Base-by-base conservation (phyloP, 345 rosid species). In the Moringa oleifera region DNA sequence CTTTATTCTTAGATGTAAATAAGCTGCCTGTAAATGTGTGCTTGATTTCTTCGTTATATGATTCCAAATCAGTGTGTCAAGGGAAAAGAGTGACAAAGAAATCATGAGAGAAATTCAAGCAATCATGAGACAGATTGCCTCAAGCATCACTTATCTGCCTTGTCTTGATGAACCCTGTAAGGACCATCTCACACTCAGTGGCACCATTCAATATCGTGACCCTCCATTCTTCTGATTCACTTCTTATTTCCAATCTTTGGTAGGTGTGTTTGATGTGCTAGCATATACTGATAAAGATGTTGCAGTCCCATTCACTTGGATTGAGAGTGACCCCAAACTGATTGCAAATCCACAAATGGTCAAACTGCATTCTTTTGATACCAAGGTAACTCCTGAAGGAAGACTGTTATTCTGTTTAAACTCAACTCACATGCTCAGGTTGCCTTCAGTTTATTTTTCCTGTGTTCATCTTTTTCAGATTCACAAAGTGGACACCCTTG, bases 291-390 rank as follows among this genome's bases (percentile, higher is more conserved):
- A 94, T 59, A 80, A 78, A 18, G 99, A 94, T 60, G 88, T 86
- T 25, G 95, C 93, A 23, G 97, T 86, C 23, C 97, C 99, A 7
- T 94, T 94, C 70, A 86, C 97, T 7, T 94, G 99, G 97, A 68
- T 88, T 6, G 99, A 94, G 68, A 94, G 99, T 37, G 97, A 94
- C 59, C 96, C 97, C 0, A 88, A 94, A 73, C 66, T 94, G 81
- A 94, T 94, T 70, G 92, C 86, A 11, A 94, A 94, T 77, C 99
- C 99, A 37, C 97, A 94, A 66, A 94, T 90, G 97, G 99, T 94
- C 69, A 94, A 94, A 79, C 70, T 94, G 78, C 99, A 94, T 69
- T 86, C 93, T 8, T 94, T 94, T 65, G 97, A 94, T 46, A 94
- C 99, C 50, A 90, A 88, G 93, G 99, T 86, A 53, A 67, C 61